Conservation (phyloP, 1,139 yeast species). For the Yamadazyma diddensiae region DNA sequence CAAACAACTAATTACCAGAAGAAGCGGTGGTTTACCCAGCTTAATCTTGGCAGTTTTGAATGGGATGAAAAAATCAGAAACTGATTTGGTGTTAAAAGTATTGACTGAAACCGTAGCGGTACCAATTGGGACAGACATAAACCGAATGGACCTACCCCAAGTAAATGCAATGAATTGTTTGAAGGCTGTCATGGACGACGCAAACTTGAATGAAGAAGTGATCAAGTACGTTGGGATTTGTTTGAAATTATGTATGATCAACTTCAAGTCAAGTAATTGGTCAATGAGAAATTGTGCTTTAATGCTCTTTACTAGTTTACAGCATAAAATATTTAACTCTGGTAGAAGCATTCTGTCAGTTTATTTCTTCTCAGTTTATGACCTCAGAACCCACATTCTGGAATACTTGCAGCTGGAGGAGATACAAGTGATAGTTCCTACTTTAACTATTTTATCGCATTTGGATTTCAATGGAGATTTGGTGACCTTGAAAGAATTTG, state of each 20-base stretch:
- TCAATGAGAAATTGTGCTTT: slow-evolving; percentile 88
- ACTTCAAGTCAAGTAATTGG: slow-evolving; percentile 73
- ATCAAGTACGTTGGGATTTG: slow-evolving; percentile 54
- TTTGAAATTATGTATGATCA: slow-evolving; percentile 54
- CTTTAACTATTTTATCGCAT: slow-evolving; percentile 66
- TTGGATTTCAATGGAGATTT: slow-evolving; percentile 58
- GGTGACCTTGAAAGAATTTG: slow-evolving; percentile 47
- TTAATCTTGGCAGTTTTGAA: slow-evolving; percentile 70
- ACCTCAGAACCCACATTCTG: slow-evolving; percentile 48
- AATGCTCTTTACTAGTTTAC: slow-evolving; percentile 85
- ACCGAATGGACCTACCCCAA: slow-evolving; percentile 76
- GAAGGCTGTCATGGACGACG: slow-evolving; percentile 68
- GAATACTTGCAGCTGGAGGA: slow-evolving; percentile 34
- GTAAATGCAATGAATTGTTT: slow-evolving; percentile 92
- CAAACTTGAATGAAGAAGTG: slow-evolving; percentile 55
- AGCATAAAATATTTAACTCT: slow-evolving; percentile 74
- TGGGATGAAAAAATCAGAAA: slow-evolving; percentile 39
- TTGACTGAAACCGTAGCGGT: background rate
- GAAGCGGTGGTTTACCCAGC: slow-evolving; percentile 91
- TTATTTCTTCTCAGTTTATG: slow-evolving; percentile 59
- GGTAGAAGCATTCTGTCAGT: slow-evolving; percentile 47
- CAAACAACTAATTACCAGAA: slow-evolving; percentile 71
- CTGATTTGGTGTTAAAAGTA: slow-evolving; percentile 19
- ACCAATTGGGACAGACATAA: slow-evolving; percentile 3
- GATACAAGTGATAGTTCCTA: slow-evolving; percentile 68